Evolutionary conservation across 2,329 filamentous ascomycete genomes (phyloP).

Genomic region (Trichoderma atrobrunneum): DNA sequence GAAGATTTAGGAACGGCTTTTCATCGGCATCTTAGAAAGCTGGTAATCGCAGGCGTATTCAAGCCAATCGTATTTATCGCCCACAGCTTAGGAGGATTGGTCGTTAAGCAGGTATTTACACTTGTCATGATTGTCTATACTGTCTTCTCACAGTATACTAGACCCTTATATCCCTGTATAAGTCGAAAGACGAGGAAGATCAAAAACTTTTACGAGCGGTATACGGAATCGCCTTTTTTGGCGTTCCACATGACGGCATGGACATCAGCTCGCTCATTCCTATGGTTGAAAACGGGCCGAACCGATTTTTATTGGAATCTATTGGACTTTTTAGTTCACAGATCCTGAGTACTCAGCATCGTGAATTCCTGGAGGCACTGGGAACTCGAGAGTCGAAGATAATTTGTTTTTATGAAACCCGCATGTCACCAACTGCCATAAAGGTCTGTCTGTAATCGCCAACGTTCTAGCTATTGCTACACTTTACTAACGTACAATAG

Average conservation of each 20-base stretch:
- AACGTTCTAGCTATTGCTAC: too few species aligned
- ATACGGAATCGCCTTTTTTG: neutral
- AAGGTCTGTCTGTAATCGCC: neutral
- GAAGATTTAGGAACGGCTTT: neutral
- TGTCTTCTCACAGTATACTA: neutral
- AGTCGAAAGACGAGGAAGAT: neutral
- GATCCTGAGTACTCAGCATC: neutral
- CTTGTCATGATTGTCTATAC: rapidly evolving
- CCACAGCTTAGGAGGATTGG: neutral
- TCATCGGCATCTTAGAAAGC: neutral
- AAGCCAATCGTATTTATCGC: neutral
- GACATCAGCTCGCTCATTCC: neutral
- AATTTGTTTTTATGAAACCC: neutral
- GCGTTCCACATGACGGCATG: neutral
- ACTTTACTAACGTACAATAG: neutral
- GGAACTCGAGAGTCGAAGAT: neutral
- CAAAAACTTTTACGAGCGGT: neutral
- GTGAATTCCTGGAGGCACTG: neutral
- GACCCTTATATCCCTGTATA: neutral
- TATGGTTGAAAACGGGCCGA: neutral
- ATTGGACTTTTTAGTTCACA: neutral
- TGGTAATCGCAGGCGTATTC: neutral
- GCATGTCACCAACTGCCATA: neutral
- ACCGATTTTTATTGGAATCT: neutral
- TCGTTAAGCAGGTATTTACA: neutral